Conservation (phyloP, 2,329 filamentous ascomycete genomes). For the Talaromyces sp. region DNA sequence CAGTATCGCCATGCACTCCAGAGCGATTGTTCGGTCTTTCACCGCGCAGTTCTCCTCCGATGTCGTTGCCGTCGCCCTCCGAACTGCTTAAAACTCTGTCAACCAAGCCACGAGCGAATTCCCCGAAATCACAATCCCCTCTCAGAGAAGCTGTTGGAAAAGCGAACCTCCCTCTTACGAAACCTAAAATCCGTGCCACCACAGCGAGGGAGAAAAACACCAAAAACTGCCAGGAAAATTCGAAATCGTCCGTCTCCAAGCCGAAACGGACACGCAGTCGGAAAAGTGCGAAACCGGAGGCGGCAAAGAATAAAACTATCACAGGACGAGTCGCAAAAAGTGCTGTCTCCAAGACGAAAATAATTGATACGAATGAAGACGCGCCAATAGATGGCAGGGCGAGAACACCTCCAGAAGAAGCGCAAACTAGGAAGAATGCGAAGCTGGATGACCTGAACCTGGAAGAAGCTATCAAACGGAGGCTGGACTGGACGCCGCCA, state of each 20-base stretch:
- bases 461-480: constrained; percentile 50
- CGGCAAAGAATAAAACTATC: constrained; percentile 28
- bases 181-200: constrained; percentile 6
- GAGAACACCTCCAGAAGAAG: not conserved
- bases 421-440: constrained; percentile 15
- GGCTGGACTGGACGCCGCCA: constrained; percentile 65
- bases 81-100: constrained; percentile 16
- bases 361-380: not conserved
- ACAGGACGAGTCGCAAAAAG: constrained; percentile 33
- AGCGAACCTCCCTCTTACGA: constrained; percentile 5
- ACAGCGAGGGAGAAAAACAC: not conserved
- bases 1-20: constrained; percentile 18
- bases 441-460: constrained; percentile 24
- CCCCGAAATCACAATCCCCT: constrained; percentile 4
- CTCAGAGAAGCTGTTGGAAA: constrained; percentile 9
- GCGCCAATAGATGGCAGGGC: not conserved
- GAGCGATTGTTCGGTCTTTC: constrained; percentile 15
- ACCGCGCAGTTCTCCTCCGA: constrained; percentile 20
- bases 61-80: constrained; percentile 23
- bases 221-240: constrained; percentile 2
- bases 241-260: constrained; percentile 16
- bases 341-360: constrained; percentile 1
- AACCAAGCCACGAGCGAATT: not conserved
- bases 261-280: constrained; percentile 14
- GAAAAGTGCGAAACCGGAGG: constrained; percentile 15